A percentile compares a stretch with the other conserved stretches of the same genome.
Conservation (phyloP, 495 filamentous ascomycete genomes). For the Neohortaea acidophila region DNA sequence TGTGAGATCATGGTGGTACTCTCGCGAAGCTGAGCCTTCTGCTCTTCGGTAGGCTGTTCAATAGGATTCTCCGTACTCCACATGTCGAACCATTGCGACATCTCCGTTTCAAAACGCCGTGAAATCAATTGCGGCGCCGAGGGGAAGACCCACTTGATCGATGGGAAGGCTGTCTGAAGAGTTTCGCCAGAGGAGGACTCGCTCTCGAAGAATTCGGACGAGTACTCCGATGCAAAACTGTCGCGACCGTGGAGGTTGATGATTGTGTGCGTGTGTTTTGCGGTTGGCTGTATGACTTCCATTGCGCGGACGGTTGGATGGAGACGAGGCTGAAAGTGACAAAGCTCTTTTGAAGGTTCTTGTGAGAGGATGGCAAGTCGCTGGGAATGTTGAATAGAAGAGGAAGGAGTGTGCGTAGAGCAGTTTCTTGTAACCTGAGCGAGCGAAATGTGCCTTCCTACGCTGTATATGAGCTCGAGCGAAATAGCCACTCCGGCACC, state of each 20-base stretch:
- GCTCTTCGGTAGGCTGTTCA: constrained; percentile 6
- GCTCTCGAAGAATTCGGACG: constrained; percentile 19
- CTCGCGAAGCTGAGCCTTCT: constrained; percentile 8
- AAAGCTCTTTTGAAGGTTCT: no score
- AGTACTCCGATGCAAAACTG: constrained; percentile 15
- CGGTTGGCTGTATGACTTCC: constrained; percentile 4
- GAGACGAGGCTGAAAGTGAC: no score
- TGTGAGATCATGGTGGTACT: constrained; percentile 1
- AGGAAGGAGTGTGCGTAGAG: no score
- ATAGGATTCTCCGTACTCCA: constrained; percentile 9
- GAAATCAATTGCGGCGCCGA: constrained; percentile 6
- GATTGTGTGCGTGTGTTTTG: constrained; percentile 17
- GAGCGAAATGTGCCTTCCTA: no score
- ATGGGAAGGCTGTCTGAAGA: constrained; percentile 12
- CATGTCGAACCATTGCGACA: constrained; percentile 23
- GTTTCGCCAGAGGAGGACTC: constrained; percentile 11
- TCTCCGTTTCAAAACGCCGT: constrained; percentile 8
- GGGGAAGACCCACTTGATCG: constrained; percentile 17
- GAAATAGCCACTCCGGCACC: no score
- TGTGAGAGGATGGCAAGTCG: no score
- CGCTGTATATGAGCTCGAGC: no score
- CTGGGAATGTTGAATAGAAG: no score
- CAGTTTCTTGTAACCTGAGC: no score
- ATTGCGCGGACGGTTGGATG: neutral
- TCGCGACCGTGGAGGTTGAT: constrained; percentile 21